Conservation (phyloP, 306 rosid genomes). For the Mimosa bimucronata region DNA sequence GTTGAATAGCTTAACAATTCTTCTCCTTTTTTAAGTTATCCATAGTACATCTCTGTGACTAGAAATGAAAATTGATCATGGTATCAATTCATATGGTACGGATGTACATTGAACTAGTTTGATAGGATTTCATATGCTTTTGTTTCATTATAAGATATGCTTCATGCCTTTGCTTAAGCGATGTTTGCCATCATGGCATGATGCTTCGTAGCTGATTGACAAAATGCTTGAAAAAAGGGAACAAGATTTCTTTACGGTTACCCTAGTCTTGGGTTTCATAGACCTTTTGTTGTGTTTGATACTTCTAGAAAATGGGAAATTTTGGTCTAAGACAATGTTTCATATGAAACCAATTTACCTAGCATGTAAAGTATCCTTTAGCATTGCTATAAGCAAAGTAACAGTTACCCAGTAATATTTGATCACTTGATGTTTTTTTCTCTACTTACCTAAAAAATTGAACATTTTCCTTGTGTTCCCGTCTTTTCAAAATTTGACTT, state of each 20-base stretch:
- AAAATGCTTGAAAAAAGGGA: conserved; percentile 21
- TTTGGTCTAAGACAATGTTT: neutral
- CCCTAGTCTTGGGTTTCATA: neutral
- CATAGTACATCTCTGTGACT: neutral
- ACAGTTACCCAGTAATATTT: neutral
- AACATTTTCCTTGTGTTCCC: neutral
- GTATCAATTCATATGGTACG: neutral
- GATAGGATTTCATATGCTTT: neutral
- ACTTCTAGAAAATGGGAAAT: neutral
- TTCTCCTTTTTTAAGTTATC: no score
- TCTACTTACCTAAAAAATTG: neutral
- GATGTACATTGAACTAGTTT: neutral
- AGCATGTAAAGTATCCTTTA: neutral
- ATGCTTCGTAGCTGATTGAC: conserved; percentile 28
- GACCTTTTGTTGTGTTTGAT: neutral
- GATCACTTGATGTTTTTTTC: neutral
- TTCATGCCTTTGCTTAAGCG: neutral
- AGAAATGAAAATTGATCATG: neutral
- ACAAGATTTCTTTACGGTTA: conserved; percentile 1
- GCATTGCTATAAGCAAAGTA: neutral
- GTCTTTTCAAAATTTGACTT: neutral
- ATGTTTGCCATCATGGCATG: neutral
- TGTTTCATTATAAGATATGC: neutral
- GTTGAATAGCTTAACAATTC: neutral
- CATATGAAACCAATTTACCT: neutral